These are phyloP conservation scores for Acacia concinna DNA, from an alignment of 331 rosid species.

Conservation along the genomic window DNA sequence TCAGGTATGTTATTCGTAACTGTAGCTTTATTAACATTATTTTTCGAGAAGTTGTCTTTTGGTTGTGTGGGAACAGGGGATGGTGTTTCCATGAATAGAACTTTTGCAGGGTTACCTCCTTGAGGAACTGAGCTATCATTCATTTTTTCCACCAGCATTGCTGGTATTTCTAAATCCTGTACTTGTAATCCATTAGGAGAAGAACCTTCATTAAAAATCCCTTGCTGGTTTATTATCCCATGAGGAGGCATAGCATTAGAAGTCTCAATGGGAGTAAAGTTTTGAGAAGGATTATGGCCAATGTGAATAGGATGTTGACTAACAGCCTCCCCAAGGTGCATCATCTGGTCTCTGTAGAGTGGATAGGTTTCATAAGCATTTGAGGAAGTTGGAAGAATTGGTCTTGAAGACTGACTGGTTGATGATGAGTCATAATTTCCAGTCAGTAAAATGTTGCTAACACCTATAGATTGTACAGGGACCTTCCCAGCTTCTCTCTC, in stretches of 20 bases:
- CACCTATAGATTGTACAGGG: conserved; percentile 36
- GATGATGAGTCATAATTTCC: conserved; percentile 42
- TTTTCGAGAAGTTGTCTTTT: conserved; percentile 40
- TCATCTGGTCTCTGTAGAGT: conserved; percentile 45
- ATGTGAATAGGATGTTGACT: conserved; percentile 45
- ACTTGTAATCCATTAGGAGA: conserved; percentile 40
- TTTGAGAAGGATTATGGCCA: conserved; percentile 42
- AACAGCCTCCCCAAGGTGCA: conserved; percentile 42
- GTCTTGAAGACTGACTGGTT: conserved; percentile 41
- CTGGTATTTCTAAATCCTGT: conserved; percentile 44
- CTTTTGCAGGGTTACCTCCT: conserved; percentile 45
- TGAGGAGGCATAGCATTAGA: conserved; percentile 35
- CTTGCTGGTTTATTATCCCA: conserved; percentile 41
- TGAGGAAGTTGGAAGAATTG: conserved; percentile 48
- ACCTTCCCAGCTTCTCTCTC: conserved; percentile 47
- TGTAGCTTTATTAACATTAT: conserved; percentile 40
- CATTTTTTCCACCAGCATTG: conserved; percentile 34
- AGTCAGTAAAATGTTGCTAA: conserved; percentile 36
- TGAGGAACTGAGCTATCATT: conserved; percentile 46
- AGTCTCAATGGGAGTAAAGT: conserved; percentile 42
- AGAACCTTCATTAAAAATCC: conserved; percentile 42
- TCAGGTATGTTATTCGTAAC: conserved; percentile 39
- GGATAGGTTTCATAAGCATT: conserved; percentile 47
- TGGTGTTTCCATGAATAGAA: conserved; percentile 33
- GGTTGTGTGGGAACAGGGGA: conserved; percentile 39